Evolutionary conservation across 2,329 filamentous ascomycete species (phyloP).

Genomic region (Fusarium veterinarium): DNA sequence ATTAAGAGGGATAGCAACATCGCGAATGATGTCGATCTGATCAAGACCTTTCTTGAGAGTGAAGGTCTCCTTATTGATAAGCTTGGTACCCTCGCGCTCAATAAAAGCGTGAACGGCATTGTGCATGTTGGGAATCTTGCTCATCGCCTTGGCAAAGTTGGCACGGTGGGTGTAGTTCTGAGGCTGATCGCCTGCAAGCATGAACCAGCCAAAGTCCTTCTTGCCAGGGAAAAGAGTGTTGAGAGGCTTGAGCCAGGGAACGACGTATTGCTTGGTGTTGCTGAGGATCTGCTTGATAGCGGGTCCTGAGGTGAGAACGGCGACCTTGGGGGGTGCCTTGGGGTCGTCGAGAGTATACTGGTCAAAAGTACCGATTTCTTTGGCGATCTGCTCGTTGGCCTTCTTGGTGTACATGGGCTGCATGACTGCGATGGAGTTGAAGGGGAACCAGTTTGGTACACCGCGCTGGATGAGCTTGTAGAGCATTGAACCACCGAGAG

Average conservation of each 20-base stretch:
- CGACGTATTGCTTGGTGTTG: conserved; percentile 48
- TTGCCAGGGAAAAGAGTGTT: conserved; percentile 50
- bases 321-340: conserved; percentile 47
- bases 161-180: conserved; percentile 48
- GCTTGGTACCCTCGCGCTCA: conserved; percentile 49
- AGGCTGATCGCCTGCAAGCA: conserved; percentile 52
- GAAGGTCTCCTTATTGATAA: conserved; percentile 56
- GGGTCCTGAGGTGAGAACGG: conserved; percentile 42
- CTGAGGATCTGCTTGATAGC: conserved; percentile 49
- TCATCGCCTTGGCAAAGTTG: conserved; percentile 47
- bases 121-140: conserved; percentile 50
- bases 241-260: conserved; percentile 50
- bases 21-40: conserved; percentile 58
- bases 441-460: conserved; percentile 57
- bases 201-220: conserved; percentile 54
- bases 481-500: conserved; percentile 56
- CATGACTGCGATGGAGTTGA: conserved; percentile 57
- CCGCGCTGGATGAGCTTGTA: conserved; percentile 60
- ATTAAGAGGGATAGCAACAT: conserved; percentile 70
- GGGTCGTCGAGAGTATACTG: conserved; percentile 51
- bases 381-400: conserved; percentile 54
- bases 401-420: conserved; percentile 60
- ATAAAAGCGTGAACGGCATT: conserved; percentile 49
- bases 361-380: conserved; percentile 51
- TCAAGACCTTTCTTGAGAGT: conserved; percentile 50